Evolutionary conservation across 176 grass and related monocot genomes (phyloP).

Genomic region (Neostapfia colusana): DNA sequence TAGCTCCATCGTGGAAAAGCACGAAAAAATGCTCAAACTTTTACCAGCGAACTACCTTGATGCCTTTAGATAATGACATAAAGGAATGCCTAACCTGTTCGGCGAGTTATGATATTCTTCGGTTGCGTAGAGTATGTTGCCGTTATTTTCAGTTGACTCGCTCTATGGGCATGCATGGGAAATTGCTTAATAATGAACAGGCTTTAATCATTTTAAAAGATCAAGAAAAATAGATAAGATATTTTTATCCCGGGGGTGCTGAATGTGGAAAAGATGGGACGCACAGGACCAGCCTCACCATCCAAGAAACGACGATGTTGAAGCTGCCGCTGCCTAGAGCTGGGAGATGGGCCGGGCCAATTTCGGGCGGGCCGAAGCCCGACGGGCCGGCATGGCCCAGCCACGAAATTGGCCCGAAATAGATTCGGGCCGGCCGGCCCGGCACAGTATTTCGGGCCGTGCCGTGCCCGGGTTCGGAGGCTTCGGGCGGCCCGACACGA

Average conservation of each 20-base stretch:
- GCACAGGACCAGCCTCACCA: slow-evolving; percentile 55
- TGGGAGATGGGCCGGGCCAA: no score
- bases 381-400: no score
- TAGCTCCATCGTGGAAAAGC: neutral
- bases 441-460: no score
- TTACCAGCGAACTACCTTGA: neutral
- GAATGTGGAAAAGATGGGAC: slow-evolving; percentile 40
- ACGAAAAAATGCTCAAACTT: neutral
- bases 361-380: no score
- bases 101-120: neutral
- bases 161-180: neutral
- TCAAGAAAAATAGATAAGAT: no score
- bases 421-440: no score
- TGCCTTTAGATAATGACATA: slow-evolving; percentile 10
- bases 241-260: no score
- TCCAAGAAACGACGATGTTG: slow-evolving; percentile 66
- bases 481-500: no score
- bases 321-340: slow-evolving; percentile 68
- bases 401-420: no score
- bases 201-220: no score
- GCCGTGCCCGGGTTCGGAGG: no score
- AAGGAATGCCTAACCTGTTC: slow-evolving; percentile 9
- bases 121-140: neutral
- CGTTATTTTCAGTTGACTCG: neutral
- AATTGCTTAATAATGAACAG: neutral